A percentile compares a stretch with the other conserved stretches of the same genome.
Conservation (phyloP, 73 alveolate genomes). For the Symbiodinium pilosum region DNA sequence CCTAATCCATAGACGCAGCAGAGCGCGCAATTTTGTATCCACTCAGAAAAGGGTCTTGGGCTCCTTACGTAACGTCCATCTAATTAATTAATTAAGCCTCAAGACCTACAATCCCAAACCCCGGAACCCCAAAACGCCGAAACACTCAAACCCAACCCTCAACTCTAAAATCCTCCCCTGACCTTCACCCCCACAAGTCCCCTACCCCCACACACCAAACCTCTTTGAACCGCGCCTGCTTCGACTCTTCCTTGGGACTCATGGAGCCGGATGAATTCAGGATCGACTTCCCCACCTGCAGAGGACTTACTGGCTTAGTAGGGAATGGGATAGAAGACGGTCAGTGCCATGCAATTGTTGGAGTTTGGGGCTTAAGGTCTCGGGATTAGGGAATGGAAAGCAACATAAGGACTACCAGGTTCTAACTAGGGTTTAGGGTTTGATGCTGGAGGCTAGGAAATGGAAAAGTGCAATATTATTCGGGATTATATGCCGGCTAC, state of each 20-base stretch:
- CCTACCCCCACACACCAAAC: neutral
- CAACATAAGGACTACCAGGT: neutral
- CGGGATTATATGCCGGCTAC: no score
- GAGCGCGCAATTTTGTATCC: no score
- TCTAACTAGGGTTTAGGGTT: neutral
- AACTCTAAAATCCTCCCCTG: neutral
- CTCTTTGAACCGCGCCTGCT: neutral
- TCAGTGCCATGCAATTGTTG: no score
- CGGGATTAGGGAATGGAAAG: neutral
- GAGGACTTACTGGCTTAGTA: neutral
- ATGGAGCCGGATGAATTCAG: neutral
- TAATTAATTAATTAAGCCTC: no score
- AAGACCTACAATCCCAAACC: no score
- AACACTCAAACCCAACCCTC: neutral
- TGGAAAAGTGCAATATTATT: no score
- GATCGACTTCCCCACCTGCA: neutral
- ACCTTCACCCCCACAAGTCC: neutral
- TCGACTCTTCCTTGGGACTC: constrained; percentile 1
- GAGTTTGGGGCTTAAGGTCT: neutral
- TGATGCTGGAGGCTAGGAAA: no score
- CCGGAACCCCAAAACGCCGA: neutral
- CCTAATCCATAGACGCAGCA: no score
- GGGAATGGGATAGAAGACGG: neutral
- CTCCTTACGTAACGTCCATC: no score
- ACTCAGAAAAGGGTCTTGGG: no score